Base-by-base conservation (phyloP, 2,329 filamentous ascomycete species). In the Fusarium compactum region DNA sequence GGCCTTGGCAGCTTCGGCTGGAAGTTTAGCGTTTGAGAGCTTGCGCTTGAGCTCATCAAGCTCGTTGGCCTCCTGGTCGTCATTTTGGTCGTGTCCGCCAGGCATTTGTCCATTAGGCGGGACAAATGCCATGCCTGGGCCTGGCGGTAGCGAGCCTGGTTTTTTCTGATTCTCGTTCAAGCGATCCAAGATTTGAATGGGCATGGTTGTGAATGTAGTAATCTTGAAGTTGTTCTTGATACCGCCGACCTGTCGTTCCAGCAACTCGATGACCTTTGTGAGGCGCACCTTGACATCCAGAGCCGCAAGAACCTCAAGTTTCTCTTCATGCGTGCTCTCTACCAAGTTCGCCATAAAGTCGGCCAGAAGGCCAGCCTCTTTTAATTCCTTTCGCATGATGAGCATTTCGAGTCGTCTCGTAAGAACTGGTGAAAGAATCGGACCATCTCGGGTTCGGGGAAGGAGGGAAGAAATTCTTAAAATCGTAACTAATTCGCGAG, bases 271-370 rank as follows among this genome's bases (percentile, higher is more conserved):
- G 18, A 97, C 94, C 74, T 91, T 91, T 68, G 92, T 89, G 57
- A 98, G 85, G 40, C 96, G 87, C 48, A 92, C 89, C 72, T 92
- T 92, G 48, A 96, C 85, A 74, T 95, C 90, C 8, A 97, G 81
- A 1, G 94, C 90, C n/a, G 93, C 89, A 38, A 99, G 84, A 18
- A 99, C 89, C 59, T 92, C 89, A 57, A 99, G 85, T 80, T 97
- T 98, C 78, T 99, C 96, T 79, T 97, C 94, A 69, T 97, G 92
- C 12, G 90, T 92, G 53, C 92, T 91, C 69, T 97, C 94, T 5
- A 97, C 89, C 25, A 98, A 88, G 77, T 97, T 97, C 41, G 94
- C 91, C 94, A 99, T 98, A 78, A 98, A 98, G 79, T 99, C 96
- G 9, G 96, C 95, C 12, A 99, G 85, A 11, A 90, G 84, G 4